Evolutionary conservation across 2,329 filamentous ascomycete genomes (phyloP).

Genomic region (Aspergillus latus): DNA sequence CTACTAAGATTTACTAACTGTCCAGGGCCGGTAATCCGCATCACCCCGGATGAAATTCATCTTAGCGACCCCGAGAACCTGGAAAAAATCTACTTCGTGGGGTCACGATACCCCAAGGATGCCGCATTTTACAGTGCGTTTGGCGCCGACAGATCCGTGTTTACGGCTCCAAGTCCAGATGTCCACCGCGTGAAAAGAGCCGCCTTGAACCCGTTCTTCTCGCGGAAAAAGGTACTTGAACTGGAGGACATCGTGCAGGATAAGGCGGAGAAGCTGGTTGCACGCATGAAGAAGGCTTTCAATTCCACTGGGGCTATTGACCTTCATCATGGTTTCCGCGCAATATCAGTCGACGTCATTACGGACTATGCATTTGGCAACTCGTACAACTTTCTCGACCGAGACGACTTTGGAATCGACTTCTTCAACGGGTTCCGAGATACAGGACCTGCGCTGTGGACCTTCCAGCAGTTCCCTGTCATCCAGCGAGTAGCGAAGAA

Average conservation of each 20-base stretch:
- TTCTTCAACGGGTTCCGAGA: constrained; percentile 25
- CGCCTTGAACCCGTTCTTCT: constrained; percentile 34
- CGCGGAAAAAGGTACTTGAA: constrained; percentile 23
- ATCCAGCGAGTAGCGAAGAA: constrained; percentile 16
- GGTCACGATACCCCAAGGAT: constrained; percentile 27
- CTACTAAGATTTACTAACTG: neutral
- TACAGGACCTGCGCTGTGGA: constrained; percentile 22
- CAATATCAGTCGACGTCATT: constrained; percentile 30
- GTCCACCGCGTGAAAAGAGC: constrained; percentile 30
- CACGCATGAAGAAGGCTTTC: constrained; percentile 22
- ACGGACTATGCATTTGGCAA: constrained; percentile 31
- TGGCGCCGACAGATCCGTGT: constrained; percentile 31
- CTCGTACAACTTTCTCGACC: constrained; percentile 22
- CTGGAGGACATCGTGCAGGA: constrained; percentile 28
- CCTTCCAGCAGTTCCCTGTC: constrained; percentile 27
- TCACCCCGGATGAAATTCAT: constrained; percentile 30
- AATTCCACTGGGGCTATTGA: constrained; percentile 18
- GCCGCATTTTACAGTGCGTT: constrained; percentile 28
- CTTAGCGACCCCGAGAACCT: constrained; percentile 28
- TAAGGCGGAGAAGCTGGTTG: constrained; percentile 25
- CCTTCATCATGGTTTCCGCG: constrained; percentile 27
- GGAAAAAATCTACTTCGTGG: constrained; percentile 28
- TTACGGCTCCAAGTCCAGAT: constrained; percentile 28
- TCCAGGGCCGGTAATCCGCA: constrained; percentile 30
- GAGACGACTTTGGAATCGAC: constrained; percentile 20